Conservation (phyloP, 179 eudicot species). For the Nepenthes alata region DNA sequence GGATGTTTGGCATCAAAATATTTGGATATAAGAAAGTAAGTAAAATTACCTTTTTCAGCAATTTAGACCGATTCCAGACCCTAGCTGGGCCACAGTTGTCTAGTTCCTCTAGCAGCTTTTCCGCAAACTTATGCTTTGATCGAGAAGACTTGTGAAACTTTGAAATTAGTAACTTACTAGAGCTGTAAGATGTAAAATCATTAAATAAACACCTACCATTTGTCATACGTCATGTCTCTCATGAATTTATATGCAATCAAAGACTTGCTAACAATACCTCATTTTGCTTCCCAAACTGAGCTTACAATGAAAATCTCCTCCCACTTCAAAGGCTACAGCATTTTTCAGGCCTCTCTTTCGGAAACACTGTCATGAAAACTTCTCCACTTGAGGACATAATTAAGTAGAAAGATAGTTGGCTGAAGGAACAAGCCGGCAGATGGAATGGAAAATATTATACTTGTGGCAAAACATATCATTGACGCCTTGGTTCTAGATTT, state of each 20-base stretch:
- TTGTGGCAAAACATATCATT: background rate
- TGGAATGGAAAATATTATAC: background rate
- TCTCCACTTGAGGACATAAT: background rate
- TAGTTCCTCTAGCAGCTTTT: constrained; percentile 39
- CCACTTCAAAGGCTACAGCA: constrained; percentile 34
- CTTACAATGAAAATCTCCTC: constrained; percentile 35
- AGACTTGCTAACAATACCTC: constrained; percentile 29
- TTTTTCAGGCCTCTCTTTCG: constrained; percentile 38
- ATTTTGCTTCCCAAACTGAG: constrained; percentile 24
- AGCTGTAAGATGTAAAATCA: constrained; percentile 30
- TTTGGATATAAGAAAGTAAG: background rate
- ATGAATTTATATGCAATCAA: background rate
- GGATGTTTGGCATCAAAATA: background rate
- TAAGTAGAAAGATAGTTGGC: background rate
- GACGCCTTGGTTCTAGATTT: too few species aligned
- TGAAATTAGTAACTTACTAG: constrained; percentile 32
- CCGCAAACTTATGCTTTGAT: constrained; percentile 54
- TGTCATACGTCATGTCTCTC: background rate
- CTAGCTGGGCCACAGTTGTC: constrained; percentile 31
- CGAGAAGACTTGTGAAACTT: constrained; percentile 41
- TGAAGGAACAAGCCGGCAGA: background rate
- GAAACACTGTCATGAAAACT: constrained; percentile 24
- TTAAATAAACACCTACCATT: background rate
- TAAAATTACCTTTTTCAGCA: constrained; percentile 35
- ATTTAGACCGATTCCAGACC: constrained; percentile 24